Conservation (phyloP, 352 stramenopile genomes). For the Elongisporangium undulatum region DNA sequence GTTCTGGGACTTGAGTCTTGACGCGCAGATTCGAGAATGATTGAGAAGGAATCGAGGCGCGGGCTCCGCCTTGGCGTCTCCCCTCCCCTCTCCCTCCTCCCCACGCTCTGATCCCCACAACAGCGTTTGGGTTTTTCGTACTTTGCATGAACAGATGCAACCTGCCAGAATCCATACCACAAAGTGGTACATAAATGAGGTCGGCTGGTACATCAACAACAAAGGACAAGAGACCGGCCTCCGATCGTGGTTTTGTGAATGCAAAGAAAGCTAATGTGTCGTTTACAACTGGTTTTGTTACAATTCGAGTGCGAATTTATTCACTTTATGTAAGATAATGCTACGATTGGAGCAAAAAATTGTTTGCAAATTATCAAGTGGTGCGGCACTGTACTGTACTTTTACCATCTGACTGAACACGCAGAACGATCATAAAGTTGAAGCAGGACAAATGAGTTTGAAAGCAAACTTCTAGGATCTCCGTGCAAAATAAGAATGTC, state of each 20-base stretch:
- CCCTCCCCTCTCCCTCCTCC: not conserved
- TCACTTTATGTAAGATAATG: not conserved
- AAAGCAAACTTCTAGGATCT: not conserved
- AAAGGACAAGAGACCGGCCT: too few relatives aligned
- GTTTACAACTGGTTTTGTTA: not conserved
- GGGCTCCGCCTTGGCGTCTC: not conserved
- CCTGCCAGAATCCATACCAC: not conserved
- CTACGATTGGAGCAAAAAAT: not conserved
- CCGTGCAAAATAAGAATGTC: too few relatives aligned
- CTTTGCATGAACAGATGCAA: not conserved
- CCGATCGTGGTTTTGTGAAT: not conserved
- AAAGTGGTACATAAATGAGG: not conserved
- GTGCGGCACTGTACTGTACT: too few relatives aligned
- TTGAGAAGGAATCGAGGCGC: not conserved
- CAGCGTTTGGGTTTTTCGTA: not conserved
- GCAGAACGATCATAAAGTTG: not conserved
- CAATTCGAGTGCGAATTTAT: not conserved
- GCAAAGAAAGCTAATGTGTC: not conserved
- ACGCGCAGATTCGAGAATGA: constrained; percentile 12
- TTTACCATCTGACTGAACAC: too few relatives aligned
- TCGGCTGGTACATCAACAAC: too few relatives aligned
- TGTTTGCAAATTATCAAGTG: too few relatives aligned
- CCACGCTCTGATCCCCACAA: not conserved
- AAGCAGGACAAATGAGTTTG: not conserved
- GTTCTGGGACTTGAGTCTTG: not conserved